Evolutionary conservation across 2,329 filamentous ascomycete species (phyloP).

Genomic region (Ilyonectria robusta): DNA sequence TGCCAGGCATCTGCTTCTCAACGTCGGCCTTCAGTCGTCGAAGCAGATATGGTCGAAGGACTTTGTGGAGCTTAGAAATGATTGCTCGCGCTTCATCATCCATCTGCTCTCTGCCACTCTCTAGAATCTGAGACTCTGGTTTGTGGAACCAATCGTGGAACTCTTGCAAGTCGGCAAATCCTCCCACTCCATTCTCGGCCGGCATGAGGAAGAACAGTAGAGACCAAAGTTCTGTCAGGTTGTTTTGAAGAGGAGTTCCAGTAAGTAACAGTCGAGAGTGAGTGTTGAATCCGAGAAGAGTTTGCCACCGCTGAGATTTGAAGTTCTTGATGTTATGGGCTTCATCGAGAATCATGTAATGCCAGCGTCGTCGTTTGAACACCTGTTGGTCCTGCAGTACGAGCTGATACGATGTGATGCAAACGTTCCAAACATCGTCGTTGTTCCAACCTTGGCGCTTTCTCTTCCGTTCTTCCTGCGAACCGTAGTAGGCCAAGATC

Average conservation of each 20-base stretch:
- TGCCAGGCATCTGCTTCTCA: slow-evolving; percentile 98
- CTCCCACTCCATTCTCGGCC: slow-evolving; percentile 86
- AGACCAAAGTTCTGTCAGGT: slow-evolving; percentile 96
- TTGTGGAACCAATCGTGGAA: slow-evolving; percentile 97
- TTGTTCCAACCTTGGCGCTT: slow-evolving; percentile 96
- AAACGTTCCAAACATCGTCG: slow-evolving; percentile 95
- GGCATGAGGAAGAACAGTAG: slow-evolving; percentile 97
- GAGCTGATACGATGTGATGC: slow-evolving; percentile 97
- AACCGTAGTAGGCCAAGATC: slow-evolving; percentile 96
- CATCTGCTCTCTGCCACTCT: slow-evolving; percentile 93
- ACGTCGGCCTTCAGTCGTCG: slow-evolving; percentile 95
- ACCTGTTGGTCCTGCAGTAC: slow-evolving; percentile 95
- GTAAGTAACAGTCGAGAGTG: slow-evolving; percentile 89
- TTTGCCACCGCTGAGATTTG: slow-evolving; percentile 97
- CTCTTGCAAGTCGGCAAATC: slow-evolving; percentile 94
- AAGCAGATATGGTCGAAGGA: slow-evolving; percentile 91
- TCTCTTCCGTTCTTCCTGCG: slow-evolving; percentile 89
- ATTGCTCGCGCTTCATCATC: slow-evolving; percentile 94
- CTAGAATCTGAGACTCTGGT: slow-evolving; percentile 94
- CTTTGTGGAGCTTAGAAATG: slow-evolving; percentile 93
- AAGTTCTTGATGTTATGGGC: slow-evolving; percentile 99
- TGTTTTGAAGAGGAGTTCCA: slow-evolving; percentile 96
- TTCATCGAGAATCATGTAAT: slow-evolving; percentile 98
- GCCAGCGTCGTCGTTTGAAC: slow-evolving; percentile 93
- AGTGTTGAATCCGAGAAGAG: slow-evolving; percentile 93